Evolutionary conservation across 208 protist species (phyloP).

Genomic region (Herpetomonas samuelpessoai): DNA sequence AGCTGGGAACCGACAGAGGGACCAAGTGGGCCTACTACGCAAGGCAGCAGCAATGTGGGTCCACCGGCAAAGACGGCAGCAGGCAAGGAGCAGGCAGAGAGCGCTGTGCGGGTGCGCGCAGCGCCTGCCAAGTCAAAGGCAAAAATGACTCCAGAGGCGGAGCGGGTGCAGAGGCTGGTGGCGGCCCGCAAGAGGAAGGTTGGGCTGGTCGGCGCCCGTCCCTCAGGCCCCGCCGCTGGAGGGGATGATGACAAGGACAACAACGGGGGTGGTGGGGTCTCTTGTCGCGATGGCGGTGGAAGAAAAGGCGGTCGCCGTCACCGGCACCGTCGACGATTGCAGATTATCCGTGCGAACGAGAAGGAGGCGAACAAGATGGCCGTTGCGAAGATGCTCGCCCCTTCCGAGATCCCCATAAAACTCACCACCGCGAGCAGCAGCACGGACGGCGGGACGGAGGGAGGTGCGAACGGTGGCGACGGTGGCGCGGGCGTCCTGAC

Average conservation of each 20-base stretch:
- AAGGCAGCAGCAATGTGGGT: too few species aligned
- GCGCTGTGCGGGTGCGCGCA: too few species aligned
- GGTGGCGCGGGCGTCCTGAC: background rate
- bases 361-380: constrained; percentile 34
- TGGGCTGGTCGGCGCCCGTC: constrained; percentile 5
- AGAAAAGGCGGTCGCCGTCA: constrained; percentile 14
- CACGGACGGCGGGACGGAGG: constrained; percentile 14
- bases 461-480: constrained; percentile 21
- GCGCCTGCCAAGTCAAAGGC: background rate
- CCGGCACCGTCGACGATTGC: constrained; percentile 25
- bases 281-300: too few species aligned
- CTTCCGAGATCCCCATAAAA: constrained; percentile 57
- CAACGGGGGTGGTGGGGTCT: too few species aligned
- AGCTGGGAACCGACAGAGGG: background rate
- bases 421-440: constrained; percentile 9
- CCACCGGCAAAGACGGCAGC: too few species aligned
- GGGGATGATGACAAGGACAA: constrained; percentile 11
- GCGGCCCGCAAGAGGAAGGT: constrained; percentile 30
- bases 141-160: constrained; percentile 8
- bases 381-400: constrained; percentile 34
- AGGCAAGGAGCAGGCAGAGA: too few species aligned
- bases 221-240: constrained; percentile 1
- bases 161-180: constrained; percentile 32
- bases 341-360: constrained; percentile 42
- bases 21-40: too few species aligned